Evolutionary conservation across 495 filamentous ascomycete species (phyloP), one percentile per base, ranked within the genome.

Genomic region (Emericellopsis terricola): DNA sequence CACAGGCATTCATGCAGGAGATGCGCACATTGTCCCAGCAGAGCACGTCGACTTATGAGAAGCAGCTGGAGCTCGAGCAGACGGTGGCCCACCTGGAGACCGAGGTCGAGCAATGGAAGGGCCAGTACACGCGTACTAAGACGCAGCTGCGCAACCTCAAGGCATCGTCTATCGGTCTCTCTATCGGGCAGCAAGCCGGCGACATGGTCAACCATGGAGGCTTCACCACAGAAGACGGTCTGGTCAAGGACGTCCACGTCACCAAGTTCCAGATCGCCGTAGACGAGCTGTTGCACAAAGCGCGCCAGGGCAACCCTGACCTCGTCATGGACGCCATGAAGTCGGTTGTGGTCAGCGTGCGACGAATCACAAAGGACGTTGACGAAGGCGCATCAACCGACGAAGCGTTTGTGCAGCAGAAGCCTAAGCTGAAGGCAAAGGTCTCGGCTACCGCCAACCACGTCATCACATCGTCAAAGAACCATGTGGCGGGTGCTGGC

Each of bases 211-310:
- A 72, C 33, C 78, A 87, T 34, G 71, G 71, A 37, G 76, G 73
- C 9, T 71, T 93, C 41, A 64, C 76, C 15, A 64, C 78, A 38
- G 62, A 69, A 8, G 65, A 78, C 32, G 89, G 89, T 2, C 48
- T 87, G 16, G 72, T 97, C 31, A 81, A 78, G 53, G 86, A 94
- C 53, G 70, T 94, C 15, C 78, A 94, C 56, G 71, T 97, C 30
- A 94, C 89, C 23, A 82, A 81, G 41, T 96, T 92, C 64, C 89
- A 97, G 50, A 78, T 94, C 41, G 72, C 85, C 11, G 79, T 97
- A 38, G 89, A 96, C 47, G 89, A 94, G 46, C 69, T 96, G 4
- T 62, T 97, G n/a, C 74, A 73, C 23, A 63, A 63, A 28, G 82
- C 81, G 3, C 73, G 87, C 11, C 64, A 57, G 17, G 70, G 77